phyloP scores from a whole-genome alignment of 1,284 basidiomycete species.

The Microbotryomycetes sp. region DNA sequence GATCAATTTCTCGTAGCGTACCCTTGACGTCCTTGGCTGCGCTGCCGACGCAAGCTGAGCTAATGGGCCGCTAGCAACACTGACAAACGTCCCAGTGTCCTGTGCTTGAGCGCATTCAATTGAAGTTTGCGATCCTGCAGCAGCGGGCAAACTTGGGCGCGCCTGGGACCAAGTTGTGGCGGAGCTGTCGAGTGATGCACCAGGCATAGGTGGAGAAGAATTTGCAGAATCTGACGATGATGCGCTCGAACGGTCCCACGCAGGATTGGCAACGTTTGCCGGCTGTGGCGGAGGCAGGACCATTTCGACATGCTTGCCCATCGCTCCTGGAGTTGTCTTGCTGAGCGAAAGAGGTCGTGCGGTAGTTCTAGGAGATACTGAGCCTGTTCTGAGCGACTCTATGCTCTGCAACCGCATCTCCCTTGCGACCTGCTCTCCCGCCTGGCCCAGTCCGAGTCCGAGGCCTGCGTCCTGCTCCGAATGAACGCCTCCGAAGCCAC shows the following conservation, averaged over 20 bases:
- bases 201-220: no score
- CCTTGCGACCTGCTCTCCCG: not conserved
- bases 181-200: no score
- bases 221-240: no score
- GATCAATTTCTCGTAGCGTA: not conserved
- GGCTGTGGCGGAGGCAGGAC: no score
- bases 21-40: not conserved
- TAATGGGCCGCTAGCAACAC: constrained; percentile 17
- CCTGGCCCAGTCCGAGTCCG: not conserved
- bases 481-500: not conserved
- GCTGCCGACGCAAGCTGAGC: constrained; percentile 6
- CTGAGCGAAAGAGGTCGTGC: no score
- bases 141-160: not conserved
- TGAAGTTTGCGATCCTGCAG: not conserved
- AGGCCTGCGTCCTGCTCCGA: not conserved
- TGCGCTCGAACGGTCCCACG: no score
- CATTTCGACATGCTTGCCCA: no score
- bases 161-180: no score
- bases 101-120: not conserved
- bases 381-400: not conserved
- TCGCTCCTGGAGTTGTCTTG: no score
- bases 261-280: no score
- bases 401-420: not conserved
- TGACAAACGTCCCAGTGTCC: constrained; percentile 7
- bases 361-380: no score